A percentile compares a stretch with the other conserved stretches of the same genome.
These are phyloP conservation scores for Tetrapisispora taiwanensis DNA, from an alignment of 805 yeast species.

Conservation along the genomic window DNA sequence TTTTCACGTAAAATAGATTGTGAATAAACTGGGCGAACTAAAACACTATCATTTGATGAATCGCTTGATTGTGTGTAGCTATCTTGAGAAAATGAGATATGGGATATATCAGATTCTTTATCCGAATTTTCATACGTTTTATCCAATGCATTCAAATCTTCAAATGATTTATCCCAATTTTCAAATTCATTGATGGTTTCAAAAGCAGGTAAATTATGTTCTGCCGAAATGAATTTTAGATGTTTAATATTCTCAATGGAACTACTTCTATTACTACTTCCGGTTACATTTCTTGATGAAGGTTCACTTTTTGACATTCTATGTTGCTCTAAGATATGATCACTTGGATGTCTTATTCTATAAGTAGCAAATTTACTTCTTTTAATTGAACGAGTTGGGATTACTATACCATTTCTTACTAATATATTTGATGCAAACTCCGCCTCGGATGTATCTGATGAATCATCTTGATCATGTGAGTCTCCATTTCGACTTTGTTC, in stretches of 20 bases:
- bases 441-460: neutral
- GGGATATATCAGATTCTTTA: neutral
- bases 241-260: neutral
- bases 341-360: conserved; percentile 27
- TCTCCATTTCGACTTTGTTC: neutral
- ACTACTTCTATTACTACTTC: neutral
- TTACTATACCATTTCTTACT: conserved; percentile 13
- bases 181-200: neutral
- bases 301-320: conserved; percentile 1
- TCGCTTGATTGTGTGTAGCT: neutral
- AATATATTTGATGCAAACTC: conserved; percentile 26
- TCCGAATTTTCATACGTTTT: neutral
- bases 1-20: conserved; percentile 3
- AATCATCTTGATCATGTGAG: neutral
- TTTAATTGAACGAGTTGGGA: conserved; percentile 27
- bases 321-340: neutral
- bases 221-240: neutral
- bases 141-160: neutral
- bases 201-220: neutral
- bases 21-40: conserved; percentile 1
- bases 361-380: conserved; percentile 42
- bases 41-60: conserved; percentile 2
- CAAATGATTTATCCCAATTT: neutral
- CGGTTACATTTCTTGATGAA: conserved; percentile 1
- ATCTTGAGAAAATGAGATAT: conserved; percentile 1